phyloP scores from a whole-genome alignment of 2,329 filamentous ascomycete genomes.

The Fusarium xylarioides region DNA sequence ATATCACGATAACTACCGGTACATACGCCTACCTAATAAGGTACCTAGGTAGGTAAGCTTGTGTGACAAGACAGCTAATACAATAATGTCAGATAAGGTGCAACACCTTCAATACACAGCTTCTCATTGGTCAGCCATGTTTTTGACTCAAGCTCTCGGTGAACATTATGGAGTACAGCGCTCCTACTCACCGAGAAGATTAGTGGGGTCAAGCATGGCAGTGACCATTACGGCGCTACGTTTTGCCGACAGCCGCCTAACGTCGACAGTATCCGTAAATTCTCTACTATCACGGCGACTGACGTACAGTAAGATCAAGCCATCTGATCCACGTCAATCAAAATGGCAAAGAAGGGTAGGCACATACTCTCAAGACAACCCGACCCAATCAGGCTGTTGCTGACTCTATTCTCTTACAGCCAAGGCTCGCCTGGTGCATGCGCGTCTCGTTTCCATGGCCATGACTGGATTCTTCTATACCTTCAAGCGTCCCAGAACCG shows the following conservation, averaged over 20 bases:
- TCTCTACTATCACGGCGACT: slow-evolving; percentile 30
- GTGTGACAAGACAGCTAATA: neutral
- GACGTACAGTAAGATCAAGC: slow-evolving; percentile 24
- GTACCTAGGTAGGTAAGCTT: neutral
- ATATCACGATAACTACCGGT: slow-evolving; percentile 18
- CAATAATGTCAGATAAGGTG: slow-evolving; percentile 3
- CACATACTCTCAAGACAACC: neutral
- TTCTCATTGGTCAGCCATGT: slow-evolving; percentile 31
- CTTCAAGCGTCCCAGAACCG: slow-evolving; percentile 80
- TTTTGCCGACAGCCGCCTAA: slow-evolving; percentile 32
- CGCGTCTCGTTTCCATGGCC: slow-evolving; percentile 97
- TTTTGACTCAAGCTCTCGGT: neutral
- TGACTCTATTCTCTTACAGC: slow-evolving; percentile 57
- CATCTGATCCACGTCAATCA: slow-evolving; percentile 24
- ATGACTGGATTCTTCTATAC: slow-evolving; percentile 98
- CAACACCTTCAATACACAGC: neutral
- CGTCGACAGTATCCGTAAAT: slow-evolving; percentile 34
- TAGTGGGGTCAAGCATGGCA: neutral
- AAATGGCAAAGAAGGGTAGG: slow-evolving; percentile 43
- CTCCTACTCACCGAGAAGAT: neutral
- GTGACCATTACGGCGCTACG: slow-evolving; percentile 18
- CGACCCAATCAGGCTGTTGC: neutral
- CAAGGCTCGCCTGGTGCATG: slow-evolving; percentile 91
- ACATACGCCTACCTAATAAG: no score
- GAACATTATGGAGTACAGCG: slow-evolving; percentile 5